A percentile compares a stretch with the other conserved stretches of the same genome.
Evolutionary conservation across 164 flowering plant genomes (phyloP).

Genomic region (Hamamelis virginiana): DNA sequence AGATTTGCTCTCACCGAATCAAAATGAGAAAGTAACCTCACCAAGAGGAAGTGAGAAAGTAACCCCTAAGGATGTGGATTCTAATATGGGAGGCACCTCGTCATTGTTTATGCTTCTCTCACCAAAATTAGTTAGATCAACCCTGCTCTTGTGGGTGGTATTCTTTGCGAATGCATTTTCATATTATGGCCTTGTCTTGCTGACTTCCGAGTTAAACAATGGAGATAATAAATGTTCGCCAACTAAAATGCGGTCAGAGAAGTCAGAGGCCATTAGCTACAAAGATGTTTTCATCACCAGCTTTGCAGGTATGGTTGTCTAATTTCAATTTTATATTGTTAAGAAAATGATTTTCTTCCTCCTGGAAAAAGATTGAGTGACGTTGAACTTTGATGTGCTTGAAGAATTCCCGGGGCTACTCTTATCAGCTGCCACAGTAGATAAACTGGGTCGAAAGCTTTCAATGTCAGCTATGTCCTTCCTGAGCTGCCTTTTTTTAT

Average conservation of each 20-base stretch:
- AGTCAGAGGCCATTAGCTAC: constrained; percentile 34
- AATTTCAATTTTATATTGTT: background rate
- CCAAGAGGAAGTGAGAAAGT: constrained; percentile 16
- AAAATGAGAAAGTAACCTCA: constrained; percentile 16
- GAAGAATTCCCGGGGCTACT: constrained; percentile 88
- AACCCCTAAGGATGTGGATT: constrained; percentile 20
- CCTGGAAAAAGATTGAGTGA: background rate
- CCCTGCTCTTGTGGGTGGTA: constrained; percentile 82
- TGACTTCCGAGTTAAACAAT: constrained; percentile 70
- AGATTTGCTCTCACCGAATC: constrained; percentile 34
- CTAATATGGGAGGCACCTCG: constrained; percentile 29
- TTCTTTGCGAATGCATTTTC: constrained; percentile 91
- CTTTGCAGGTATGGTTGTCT: constrained; percentile 64
- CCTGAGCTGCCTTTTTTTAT: constrained; percentile 51
- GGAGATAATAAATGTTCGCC: constrained; percentile 38
- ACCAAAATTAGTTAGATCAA: constrained; percentile 58
- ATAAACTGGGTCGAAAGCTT: constrained; percentile 75
- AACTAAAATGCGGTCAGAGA: constrained; percentile 21
- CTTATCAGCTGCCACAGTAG: constrained; percentile 65
- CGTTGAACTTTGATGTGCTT: constrained; percentile 20
- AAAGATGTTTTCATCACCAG: constrained; percentile 77
- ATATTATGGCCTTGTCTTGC: constrained; percentile 88
- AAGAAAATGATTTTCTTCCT: background rate
- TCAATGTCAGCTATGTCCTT: constrained; percentile 71
- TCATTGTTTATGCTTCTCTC: constrained; percentile 65